These are phyloP conservation scores for Graphiopsis chlorocephala DNA, from an alignment of 2,329 filamentous ascomycete genomes.

Conservation along the genomic window DNA sequence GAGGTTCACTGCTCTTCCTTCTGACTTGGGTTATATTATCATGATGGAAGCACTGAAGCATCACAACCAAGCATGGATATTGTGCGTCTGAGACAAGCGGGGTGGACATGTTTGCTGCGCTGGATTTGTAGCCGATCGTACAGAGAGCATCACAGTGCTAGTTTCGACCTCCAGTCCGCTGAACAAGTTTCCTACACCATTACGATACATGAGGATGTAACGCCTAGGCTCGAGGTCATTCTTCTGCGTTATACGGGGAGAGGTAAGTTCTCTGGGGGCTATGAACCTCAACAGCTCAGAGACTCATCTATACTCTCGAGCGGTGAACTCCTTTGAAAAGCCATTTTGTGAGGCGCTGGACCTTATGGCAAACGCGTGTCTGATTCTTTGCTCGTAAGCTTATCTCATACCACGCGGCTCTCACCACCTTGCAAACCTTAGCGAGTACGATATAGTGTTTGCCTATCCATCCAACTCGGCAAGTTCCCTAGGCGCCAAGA, in stretches of 20 bases:
- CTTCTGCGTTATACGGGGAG: neutral
- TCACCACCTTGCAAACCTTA: neutral
- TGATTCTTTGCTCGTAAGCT: neutral
- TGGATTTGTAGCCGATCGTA: neutral
- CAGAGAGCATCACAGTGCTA: neutral
- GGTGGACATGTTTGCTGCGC: neutral
- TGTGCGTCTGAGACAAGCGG: neutral
- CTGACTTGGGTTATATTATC: neutral
- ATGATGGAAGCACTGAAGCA: neutral
- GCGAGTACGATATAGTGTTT: neutral
- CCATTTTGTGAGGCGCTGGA: neutral
- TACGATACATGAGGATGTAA: neutral
- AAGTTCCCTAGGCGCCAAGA: neutral
- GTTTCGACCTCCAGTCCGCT: neutral
- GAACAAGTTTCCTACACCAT: neutral
- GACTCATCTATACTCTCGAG: neutral
- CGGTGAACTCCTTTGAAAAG: neutral
- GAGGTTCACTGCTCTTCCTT: neutral
- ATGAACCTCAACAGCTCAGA: neutral
- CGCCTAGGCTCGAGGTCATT: neutral
- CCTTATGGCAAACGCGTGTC: neutral
- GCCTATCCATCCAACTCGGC: neutral
- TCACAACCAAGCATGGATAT: neutral
- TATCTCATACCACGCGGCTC: neutral
- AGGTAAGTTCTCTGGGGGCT: neutral